Base-by-base conservation (phyloP, 768 basidiomycete species). In the Rhodotorula taiwanensis region DNA sequence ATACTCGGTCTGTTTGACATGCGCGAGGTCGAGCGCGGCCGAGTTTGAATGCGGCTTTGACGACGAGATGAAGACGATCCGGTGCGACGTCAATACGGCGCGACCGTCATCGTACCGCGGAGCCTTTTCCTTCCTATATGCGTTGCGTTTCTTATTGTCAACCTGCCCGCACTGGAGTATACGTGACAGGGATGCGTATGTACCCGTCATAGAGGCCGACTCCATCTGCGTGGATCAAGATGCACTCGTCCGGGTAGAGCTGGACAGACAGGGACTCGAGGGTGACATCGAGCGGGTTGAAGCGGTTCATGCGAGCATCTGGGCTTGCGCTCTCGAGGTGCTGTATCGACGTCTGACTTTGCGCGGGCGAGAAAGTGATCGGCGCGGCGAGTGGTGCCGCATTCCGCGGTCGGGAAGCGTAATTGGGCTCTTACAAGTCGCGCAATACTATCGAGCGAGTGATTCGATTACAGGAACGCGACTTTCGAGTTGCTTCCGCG, bases 151-250 rank as follows among this genome's bases (percentile, higher is more conserved):
- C n/a, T n/a, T n/a, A n/a, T n/a, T n/a, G n/a, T n/a, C n/a, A 20
- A 20, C 41, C 13, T 11, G 41, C 11, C 13, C 41, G 41, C 41
- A 41, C 20, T n/a, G 16, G 13, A 44, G 43, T 44, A 10, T 7
- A n/a, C 11, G 16, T n/a, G 43, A 18, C 23, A 21, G n/a, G 43
- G 47, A 21, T n/a, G 7, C 28, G 43, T 33, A 77, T 85, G 66
- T 75, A 93, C 92, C 89, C 90, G 69, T 92, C 86, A 72, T 98
- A 98, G 58, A 98, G 84, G 1, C 93, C 93, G 9, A 97, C 85
- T 54, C 78, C 78, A 49, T 89, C 86, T 73, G 33, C 34, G 6
- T 90, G 89, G 49, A 81, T 82, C 11, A 83, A 79, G 4, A 88
- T 77, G 49, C 83, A 83, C 76, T 98, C 94, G 59, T 91, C 89